Evolutionary conservation across 2,329 filamentous ascomycete species (phyloP).

Genomic region (Trichophyton mentagrophytes): DNA sequence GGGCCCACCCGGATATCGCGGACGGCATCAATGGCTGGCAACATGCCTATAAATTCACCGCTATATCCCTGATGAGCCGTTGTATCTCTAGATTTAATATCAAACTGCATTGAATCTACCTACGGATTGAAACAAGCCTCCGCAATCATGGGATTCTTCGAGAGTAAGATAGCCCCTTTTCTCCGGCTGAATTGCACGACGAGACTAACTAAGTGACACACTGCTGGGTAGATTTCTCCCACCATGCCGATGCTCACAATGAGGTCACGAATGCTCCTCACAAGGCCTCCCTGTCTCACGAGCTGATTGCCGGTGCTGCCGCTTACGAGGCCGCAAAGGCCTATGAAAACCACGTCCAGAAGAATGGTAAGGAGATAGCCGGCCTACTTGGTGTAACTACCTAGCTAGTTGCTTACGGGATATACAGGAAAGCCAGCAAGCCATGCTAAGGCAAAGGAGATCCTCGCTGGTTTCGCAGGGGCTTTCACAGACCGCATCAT

Average conservation of each 20-base stretch:
- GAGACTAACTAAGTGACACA: not conserved
- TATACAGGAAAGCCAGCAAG: conserved; percentile 50
- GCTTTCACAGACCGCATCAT: conserved; percentile 65
- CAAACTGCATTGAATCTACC: not conserved
- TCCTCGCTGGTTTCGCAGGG: conserved; percentile 60
- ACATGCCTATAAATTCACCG: not conserved
- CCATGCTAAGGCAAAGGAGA: conserved; percentile 64
- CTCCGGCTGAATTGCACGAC: not conserved
- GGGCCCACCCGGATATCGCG: not conserved
- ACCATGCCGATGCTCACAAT: conserved; percentile 27
- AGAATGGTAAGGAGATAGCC: conserved; percentile 42
- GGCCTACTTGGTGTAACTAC: not conserved
- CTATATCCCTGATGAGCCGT: not conserved
- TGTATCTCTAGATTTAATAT: not conserved
- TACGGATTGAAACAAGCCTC: not conserved
- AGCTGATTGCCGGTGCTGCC: conserved; percentile 62
- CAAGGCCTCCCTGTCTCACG: conserved; percentile 55
- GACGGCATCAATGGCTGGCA: not conserved
- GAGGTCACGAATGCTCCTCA: conserved; percentile 41
- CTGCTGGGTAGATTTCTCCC: not conserved
- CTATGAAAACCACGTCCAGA: conserved; percentile 60
- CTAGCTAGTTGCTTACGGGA: not conserved
- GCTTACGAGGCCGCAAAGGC: conserved; percentile 69
- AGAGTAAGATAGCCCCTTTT: not conserved
- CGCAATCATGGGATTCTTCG: not conserved